Evolutionary conservation across 495 filamentous ascomycete genomes (phyloP), one percentile per base, ranked within the genome.

Genomic region (Elaphomyces granulatus): DNA sequence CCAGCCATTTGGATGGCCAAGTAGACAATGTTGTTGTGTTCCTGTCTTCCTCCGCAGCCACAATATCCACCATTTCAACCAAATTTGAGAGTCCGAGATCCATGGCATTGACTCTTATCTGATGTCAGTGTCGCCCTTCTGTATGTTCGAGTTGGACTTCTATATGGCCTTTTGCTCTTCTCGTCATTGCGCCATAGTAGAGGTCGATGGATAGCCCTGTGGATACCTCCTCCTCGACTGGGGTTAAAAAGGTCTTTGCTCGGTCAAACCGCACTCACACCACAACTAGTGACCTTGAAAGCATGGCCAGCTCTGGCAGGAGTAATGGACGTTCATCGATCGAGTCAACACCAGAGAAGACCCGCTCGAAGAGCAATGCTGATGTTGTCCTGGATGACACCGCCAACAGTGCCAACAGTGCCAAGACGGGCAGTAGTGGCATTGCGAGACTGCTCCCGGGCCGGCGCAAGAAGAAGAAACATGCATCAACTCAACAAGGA

Each of bases 401-500:
- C 15, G 45, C 48, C 55, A n/a, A n/a, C n/a, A n/a, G n/a, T n/a
- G n/a, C n/a, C n/a, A n/a, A n/a, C n/a, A n/a, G n/a, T 43, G 47
- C 47, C 37, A 66, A 49, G 53, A 49, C 53, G 52, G 55, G 51
- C 19, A 40, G 54, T 41, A 64, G 56, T 55, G 63, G 64, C 21
- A 61, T 74, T 32, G 70, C 73, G 2, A 75, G 70, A 49, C 52
- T 78, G 26, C 61, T 77, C 37, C 61, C 67, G 19, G 54, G 62
- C 12, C 58, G 68, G n/a, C 53, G 59, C 14, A 63, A 61, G 38
- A 71, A 66, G 46, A 60, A 68, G 50, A 60, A 53, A 12, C 23
- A 28, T 28, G 6, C 6, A 12, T 6, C 12, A 28, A 6, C 23
- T 28, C 23, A 28, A 12, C 6, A 6, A 12, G 12, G 23, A 6